These are phyloP conservation scores for Plasmodium inui DNA, from an alignment of 169 alveolate genomes.

Conservation along the genomic window DNA sequence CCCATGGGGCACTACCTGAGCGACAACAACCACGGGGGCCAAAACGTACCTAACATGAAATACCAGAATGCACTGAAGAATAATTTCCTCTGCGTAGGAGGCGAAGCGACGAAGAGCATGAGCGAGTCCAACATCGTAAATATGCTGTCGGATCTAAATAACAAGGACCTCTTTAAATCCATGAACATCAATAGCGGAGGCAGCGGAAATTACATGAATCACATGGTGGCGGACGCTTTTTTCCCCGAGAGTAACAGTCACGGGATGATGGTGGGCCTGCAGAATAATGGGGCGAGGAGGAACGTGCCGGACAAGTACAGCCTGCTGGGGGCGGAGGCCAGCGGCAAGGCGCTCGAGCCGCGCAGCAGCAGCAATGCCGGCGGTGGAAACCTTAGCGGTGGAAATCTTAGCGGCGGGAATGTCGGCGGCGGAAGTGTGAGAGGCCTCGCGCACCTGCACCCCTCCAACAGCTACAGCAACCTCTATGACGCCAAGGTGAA, in stretches of 20 bases:
- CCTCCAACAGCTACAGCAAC: slow-evolving; percentile 15
- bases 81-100: neutral
- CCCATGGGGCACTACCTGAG: neutral
- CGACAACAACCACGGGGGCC: neutral
- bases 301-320: neutral
- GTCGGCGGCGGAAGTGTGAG: neutral
- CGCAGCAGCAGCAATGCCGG: neutral
- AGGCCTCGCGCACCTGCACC: neutral
- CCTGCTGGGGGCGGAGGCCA: slow-evolving; percentile 1
- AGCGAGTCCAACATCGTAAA: slow-evolving; percentile 47
- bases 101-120: neutral
- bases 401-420: neutral
- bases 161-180: neutral
- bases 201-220: neutral
- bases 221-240: neutral
- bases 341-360: neutral
- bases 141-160: slow-evolving; percentile 14
- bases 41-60: neutral
- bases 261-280: neutral
- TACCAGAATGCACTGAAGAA: neutral
- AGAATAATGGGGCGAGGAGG: slow-evolving; percentile 7
- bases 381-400: neutral
- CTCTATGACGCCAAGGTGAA: slow-evolving; percentile 16
- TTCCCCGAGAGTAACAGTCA: neutral
- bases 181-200: neutral